Base-by-base conservation (phyloP, 768 basidiomycete genomes). In the Udeniomyces megalosporus region DNA sequence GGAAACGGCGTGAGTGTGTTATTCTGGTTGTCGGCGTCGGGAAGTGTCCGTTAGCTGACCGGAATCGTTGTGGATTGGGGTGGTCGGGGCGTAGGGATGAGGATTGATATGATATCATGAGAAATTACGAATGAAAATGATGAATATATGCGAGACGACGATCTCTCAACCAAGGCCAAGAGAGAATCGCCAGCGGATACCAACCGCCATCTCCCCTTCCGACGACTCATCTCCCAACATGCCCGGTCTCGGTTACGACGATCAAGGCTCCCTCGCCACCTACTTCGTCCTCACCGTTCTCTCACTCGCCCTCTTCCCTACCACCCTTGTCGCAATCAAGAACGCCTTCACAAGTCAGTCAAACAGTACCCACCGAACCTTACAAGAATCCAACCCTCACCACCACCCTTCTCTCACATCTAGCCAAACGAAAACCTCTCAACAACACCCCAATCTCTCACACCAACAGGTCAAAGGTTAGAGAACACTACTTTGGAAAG, bases 201-300 rank as follows among this genome's bases (percentile, higher is more conserved):
- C n/a, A n/a, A n/a, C n/a, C n/a, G n/a, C 32, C 32, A 28, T 15
- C 26, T 52, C 51, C 31, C 31, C 51, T 52, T 34, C 15, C 51
- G n/a, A 53, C 32, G 51, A 32, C 22, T 34, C 51, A 17, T 8
- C 38, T 17, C 10, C 38, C 38, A 61, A n/a, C n/a, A n/a, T 61
- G 60, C 51, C 63, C 14, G 63, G 63, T 3, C 57, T 65, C n/a
- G 63, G 58, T 15, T 76, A 76, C 64, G 75, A 76, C 66, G 74
- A 75, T 34, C 70, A 69, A n/a, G 73, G 72, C 38, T 69, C 70
- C 11, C 63, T 73, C 7, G 69, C 70, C 52, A 70, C 72, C 57
- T 96, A 91, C 76, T 96, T 96, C 74, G 74, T 90, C 64, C 81
- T 97, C 60, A 88, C 90, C 8, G 84, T 95, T 72, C 83, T 96